A percentile compares a stretch with the other conserved stretches of the same genome.
phyloP scores from a whole-genome alignment of 2,329 filamentous ascomycete genomes.

The Clarireedia sp. region DNA sequence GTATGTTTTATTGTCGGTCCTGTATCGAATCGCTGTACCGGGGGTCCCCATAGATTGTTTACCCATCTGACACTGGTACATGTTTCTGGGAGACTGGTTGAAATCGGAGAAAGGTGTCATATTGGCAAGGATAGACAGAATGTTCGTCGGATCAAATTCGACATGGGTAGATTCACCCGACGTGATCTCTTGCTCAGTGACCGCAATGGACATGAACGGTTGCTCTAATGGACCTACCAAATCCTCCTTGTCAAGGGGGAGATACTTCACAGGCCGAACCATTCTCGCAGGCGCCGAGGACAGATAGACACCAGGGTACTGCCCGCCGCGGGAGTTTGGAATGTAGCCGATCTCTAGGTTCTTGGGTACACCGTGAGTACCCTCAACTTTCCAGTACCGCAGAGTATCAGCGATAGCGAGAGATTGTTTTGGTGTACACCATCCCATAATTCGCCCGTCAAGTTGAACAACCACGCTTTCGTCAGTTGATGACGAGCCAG shows the following conservation, averaged over 20 bases:
- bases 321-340: slow-evolving; percentile 79
- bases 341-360: slow-evolving; percentile 90
- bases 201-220: slow-evolving; percentile 96
- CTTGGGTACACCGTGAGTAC: slow-evolving; percentile 67
- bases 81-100: slow-evolving; percentile 97
- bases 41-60: slow-evolving; percentile 99
- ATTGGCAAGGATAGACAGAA: slow-evolving; percentile 93
- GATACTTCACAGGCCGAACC: slow-evolving; percentile 85
- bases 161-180: slow-evolving; percentile 90
- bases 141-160: slow-evolving; percentile 90
- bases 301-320: slow-evolving; percentile 94
- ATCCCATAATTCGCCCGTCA: slow-evolving; percentile 83
- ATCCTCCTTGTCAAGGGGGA: slow-evolving; percentile 78
- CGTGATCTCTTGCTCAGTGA: slow-evolving; percentile 76
- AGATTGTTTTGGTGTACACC: slow-evolving; percentile 79
- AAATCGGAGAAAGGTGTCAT: slow-evolving; percentile 99
- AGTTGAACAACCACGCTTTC: slow-evolving; percentile 86
- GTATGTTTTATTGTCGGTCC: slow-evolving; percentile 97
- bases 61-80: slow-evolving; percentile 99
- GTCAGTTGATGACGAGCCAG: slow-evolving; percentile 68
- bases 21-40: slow-evolving; percentile 71
- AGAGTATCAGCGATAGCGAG: slow-evolving; percentile 76
- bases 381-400: slow-evolving; percentile 91
- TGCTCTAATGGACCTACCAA: slow-evolving; percentile 91
- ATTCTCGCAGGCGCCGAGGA: slow-evolving; percentile 78